Percentiles rank a stretch among this genome's conserved stretches.
Conservation (phyloP, 371 early-diverging fungal genomes). For the Amoeboaphelidium occidentale region DNA sequence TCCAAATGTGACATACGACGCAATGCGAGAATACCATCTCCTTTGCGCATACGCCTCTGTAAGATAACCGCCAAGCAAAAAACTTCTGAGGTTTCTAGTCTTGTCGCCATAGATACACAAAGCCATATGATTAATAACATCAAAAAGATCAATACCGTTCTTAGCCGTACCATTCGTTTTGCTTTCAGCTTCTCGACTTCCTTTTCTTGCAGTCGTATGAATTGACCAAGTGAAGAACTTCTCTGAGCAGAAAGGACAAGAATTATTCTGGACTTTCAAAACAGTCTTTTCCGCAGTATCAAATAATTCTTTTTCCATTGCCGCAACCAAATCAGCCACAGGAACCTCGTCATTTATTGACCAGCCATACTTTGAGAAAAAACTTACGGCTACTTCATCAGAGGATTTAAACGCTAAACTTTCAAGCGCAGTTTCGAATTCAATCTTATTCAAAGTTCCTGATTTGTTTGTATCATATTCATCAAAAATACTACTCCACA, state of each 20-base stretch:
- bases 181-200: constrained; percentile 16
- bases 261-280: constrained; percentile 4
- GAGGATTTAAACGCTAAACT: constrained; percentile 42
- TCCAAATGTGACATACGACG: constrained; percentile 46
- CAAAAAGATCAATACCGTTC: constrained; percentile 29
- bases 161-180: constrained; percentile 32
- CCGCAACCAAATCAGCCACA: constrained; percentile 31
- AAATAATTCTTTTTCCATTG: constrained; percentile 23
- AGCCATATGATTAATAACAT: constrained; percentile 51
- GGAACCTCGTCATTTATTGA: constrained; percentile 31
- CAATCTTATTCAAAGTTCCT: constrained; percentile 21
- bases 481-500: constrained; percentile 39
- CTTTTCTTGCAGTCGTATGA: constrained; percentile 1
- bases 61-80: constrained; percentile 42
- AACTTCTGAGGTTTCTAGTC: constrained; percentile 28
- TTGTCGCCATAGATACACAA: constrained; percentile 37
- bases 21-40: constrained; percentile 53
- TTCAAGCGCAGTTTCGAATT: constrained; percentile 47
- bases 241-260: constrained; percentile 5
- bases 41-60: constrained; percentile 47
- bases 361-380: constrained; percentile 30
- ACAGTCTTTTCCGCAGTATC: constrained; percentile 5
- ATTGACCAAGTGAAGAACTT: constrained; percentile 2
- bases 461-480: constrained; percentile 32
- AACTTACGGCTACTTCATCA: constrained; percentile 30